Conservation (phyloP, 169 alveolate genomes). For the Eimeria brunetti region DNA sequence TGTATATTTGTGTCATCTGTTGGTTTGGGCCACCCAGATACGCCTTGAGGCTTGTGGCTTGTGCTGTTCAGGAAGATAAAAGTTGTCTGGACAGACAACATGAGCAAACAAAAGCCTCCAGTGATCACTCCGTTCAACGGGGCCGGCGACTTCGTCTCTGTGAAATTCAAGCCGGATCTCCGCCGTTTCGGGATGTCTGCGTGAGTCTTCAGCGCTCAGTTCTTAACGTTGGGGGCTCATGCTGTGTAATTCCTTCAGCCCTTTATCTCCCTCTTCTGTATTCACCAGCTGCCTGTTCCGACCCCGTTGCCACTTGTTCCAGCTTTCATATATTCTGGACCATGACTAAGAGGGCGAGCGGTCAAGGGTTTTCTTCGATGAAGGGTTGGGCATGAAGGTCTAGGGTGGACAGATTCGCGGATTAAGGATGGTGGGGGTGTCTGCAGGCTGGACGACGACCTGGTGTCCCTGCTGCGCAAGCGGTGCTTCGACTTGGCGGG, state of each 20-base stretch:
- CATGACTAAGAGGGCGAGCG: background rate
- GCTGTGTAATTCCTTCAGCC: conserved; percentile 89
- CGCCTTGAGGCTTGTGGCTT: background rate
- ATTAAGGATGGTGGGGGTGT: background rate
- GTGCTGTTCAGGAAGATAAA: conserved; percentile 74
- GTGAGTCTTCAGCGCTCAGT: conserved; percentile 11
- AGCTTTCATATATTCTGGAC: background rate
- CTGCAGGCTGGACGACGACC: conserved; percentile 83
- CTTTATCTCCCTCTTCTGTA: background rate
- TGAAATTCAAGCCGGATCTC: conserved; percentile 99
- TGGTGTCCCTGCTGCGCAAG: conserved; percentile 93
- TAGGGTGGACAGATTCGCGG: background rate
- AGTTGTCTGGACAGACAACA: conserved; percentile 83
- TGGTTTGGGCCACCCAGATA: background rate
- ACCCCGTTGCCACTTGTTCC: background rate
- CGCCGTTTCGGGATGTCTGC: conserved; percentile 83
- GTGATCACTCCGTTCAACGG: conserved; percentile 79
- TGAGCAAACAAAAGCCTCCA: conserved; percentile 83
- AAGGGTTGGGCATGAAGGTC: background rate
- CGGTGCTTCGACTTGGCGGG: conserved; percentile 99
- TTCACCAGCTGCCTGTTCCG: background rate
- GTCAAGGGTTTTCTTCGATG: background rate
- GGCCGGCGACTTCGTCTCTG: conserved; percentile 84
- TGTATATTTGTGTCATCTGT: background rate
- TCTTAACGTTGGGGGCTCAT: conserved; percentile 73